These are phyloP conservation scores for Multifurca ochricompacta DNA, from an alignment of 768 basidiomycete species.

Conservation along the genomic window DNA sequence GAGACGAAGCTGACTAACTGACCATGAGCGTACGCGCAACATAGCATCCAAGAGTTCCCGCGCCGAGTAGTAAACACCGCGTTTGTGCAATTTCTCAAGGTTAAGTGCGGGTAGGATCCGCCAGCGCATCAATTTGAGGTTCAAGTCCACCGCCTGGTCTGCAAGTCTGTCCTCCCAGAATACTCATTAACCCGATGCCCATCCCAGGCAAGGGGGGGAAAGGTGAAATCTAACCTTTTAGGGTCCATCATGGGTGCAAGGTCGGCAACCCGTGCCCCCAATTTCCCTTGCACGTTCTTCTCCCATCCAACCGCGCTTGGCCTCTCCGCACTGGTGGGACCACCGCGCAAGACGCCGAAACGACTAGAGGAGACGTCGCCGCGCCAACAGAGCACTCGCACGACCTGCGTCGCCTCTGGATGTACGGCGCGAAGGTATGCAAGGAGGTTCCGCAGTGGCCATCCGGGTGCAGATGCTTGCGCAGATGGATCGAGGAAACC, in stretches of 20 bases:
- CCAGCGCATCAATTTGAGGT: conserved; percentile 97
- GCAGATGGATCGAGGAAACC: conserved; percentile 71
- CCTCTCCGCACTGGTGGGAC: conserved; percentile 25
- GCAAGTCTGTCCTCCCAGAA: conserved; percentile 52
- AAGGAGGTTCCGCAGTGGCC: conserved; percentile 91
- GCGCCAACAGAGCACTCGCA: conserved; percentile 75
- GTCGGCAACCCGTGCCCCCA: conserved; percentile 83
- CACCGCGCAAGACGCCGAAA: conserved; percentile 43
- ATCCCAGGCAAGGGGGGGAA: not conserved
- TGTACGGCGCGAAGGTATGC: conserved; percentile 65
- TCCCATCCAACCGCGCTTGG: conserved; percentile 92
- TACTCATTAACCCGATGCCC: not conserved
- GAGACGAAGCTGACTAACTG: conserved; percentile 1
- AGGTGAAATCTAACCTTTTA: conserved; percentile 40
- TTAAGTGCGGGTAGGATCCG: conserved; percentile 85
- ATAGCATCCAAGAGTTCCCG: conserved; percentile 95
- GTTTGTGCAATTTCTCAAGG: conserved; percentile 80
- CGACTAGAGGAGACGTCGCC: conserved; percentile 56
- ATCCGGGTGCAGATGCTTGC: conserved; percentile 47
- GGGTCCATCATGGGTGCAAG: conserved; percentile 97
- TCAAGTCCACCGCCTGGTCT: conserved; percentile 95
- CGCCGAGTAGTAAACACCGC: conserved; percentile 80
- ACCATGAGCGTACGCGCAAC: conserved; percentile 91
- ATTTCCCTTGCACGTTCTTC: conserved; percentile 80
- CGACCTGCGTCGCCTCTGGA: conserved; percentile 36